Evolutionary conservation across 2,329 filamentous ascomycete species (phyloP).

Genomic region (Grosmannia clavigera): DNA sequence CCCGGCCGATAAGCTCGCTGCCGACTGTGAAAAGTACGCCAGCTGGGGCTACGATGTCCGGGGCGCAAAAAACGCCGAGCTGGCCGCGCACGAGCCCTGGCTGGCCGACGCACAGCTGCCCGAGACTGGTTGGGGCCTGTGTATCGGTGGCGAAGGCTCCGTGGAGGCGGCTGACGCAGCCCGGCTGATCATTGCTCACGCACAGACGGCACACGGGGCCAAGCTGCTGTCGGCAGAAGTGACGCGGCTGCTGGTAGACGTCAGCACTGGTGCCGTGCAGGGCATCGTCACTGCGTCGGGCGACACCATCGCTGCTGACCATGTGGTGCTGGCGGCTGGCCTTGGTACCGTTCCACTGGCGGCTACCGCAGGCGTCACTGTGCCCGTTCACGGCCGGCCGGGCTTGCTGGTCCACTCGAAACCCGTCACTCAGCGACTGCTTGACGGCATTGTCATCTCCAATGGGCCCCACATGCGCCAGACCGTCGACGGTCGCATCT

Average conservation of each 20-base stretch:
- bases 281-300: slow-evolving; percentile 11
- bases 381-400: slow-evolving; percentile 14
- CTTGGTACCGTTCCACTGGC: slow-evolving; percentile 16
- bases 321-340: slow-evolving; percentile 20
- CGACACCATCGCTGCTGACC: slow-evolving; percentile 13
- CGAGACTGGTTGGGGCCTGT: slow-evolving; percentile 11
- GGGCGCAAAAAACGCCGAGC: slow-evolving; percentile 9
- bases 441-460: slow-evolving; percentile 15
- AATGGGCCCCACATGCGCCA: slow-evolving; percentile 18
- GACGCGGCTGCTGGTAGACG: neutral
- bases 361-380: slow-evolving; percentile 13
- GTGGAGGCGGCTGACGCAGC: slow-evolving; percentile 19
- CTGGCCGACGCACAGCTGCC: slow-evolving; percentile 12
- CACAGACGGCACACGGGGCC: neutral
- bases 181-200: slow-evolving; percentile 9
- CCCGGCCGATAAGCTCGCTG: slow-evolving; percentile 14
- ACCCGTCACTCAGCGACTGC: slow-evolving; percentile 12
- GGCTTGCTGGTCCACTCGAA: slow-evolving; percentile 19
- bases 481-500: slow-evolving; percentile 17
- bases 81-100: slow-evolving; percentile 10
- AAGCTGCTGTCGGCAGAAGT: neutral
- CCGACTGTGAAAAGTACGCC: slow-evolving; percentile 12
- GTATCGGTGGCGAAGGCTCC: slow-evolving; percentile 16
- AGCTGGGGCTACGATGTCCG: slow-evolving; percentile 18
- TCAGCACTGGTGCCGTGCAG: slow-evolving; percentile 3